Evolutionary conservation across 192 early-diverging fungal species (phyloP).

Genomic region (Spinellus fusiger): DNA sequence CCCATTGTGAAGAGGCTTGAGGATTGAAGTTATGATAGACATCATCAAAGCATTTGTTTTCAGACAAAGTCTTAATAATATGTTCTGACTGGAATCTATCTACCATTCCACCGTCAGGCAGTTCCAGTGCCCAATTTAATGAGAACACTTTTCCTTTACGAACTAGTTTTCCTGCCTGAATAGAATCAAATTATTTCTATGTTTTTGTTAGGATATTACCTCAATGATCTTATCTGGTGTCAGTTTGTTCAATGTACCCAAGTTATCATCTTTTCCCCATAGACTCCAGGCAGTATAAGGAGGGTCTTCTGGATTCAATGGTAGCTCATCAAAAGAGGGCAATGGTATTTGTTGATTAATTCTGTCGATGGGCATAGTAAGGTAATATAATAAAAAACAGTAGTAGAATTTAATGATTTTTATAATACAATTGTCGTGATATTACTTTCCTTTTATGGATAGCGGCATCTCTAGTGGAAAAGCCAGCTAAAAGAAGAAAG

Average conservation of each 20-base stretch:
- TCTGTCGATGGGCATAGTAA: too few relatives aligned
- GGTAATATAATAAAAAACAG: too few relatives aligned
- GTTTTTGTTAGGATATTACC: neutral
- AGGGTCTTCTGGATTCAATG: slow-evolving; percentile 26
- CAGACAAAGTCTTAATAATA: neutral
- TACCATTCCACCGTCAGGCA: slow-evolving; percentile 7
- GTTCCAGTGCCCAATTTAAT: slow-evolving; percentile 25
- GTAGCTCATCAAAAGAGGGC: slow-evolving; percentile 22
- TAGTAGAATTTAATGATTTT: too few relatives aligned
- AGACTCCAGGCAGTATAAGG: slow-evolving; percentile 24
- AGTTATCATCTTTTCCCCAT: slow-evolving; percentile 27
- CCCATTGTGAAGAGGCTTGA: slow-evolving; percentile 31
- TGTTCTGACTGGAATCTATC: slow-evolving; percentile 3
- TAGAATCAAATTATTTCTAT: neutral
- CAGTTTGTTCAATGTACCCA: slow-evolving; percentile 25
- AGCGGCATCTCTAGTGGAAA: too few relatives aligned
- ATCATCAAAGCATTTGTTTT: slow-evolving; percentile 16
- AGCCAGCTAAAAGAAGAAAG: too few relatives aligned
- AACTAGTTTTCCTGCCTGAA: slow-evolving; percentile 21
- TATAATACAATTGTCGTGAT: too few relatives aligned
- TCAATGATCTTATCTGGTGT: slow-evolving; percentile 8
- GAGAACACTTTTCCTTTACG: slow-evolving; percentile 18
- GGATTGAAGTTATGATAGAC: slow-evolving; percentile 29
- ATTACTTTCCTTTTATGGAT: too few relatives aligned
- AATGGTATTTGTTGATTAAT: too few relatives aligned